Evolutionary conservation across 306 rosid species (phyloP), one percentile per base, ranked within the genome.

Genomic region (Vicia sativa): DNA sequence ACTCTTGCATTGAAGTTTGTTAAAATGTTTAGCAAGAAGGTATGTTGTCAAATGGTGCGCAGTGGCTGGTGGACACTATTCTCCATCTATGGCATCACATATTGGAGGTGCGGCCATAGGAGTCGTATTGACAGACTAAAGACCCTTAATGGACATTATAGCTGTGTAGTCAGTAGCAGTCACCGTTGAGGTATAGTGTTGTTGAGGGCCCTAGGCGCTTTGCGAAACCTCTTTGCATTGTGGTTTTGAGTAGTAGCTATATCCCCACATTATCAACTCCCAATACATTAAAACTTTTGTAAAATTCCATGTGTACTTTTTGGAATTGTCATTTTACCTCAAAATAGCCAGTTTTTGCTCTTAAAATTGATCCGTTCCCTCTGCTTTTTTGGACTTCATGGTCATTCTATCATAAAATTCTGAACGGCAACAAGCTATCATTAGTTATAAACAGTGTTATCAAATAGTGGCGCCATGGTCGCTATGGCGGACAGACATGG

Each of bases 1-100:
- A 66, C 50, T 43, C 62, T 71, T 53, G 56, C 60, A 42, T 59
- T 50, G 31, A 63, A 61, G 58, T 75, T 71, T 69, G 65, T 35
- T 63, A 54, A 57, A 59, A 63, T 68, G 34, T 62, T 67, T 68
- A 43, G 63, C 7, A 5, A 23, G 60, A 53, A 25, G 37, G 16
- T 54, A 54, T 34, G 37, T 54, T 54, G 9, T 12, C 34, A 54
- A 54, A 23, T 6, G 7, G 16, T 54, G 15, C 0, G 16, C 18
- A 21, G 60, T 4, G 2, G 60, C 18, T 54, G 37, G 37, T 54
- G 60, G 37, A 13, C 9, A 23, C 5, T 13, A 12, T 54, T 54
- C 37, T 54, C 37, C 60, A 12, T 2, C 60, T 2, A 1, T 6
- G 60, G 60, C 9, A 1, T 25, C 18, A 54, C 60, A 25, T 25